phyloP scores from a whole-genome alignment of 1,284 basidiomycete species.

The Cystobasidium slooffiae region DNA sequence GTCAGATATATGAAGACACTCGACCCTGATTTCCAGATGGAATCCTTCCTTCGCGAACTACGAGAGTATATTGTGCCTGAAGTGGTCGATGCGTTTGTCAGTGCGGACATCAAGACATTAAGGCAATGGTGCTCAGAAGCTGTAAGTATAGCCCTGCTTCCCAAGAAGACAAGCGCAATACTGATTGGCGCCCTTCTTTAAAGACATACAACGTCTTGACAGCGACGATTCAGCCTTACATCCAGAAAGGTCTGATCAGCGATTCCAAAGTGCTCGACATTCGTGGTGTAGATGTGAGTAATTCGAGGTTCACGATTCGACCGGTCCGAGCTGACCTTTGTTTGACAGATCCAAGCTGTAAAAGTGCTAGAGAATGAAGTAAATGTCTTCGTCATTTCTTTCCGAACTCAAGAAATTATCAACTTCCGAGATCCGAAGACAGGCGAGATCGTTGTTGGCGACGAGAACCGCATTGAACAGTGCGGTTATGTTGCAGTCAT shows the following conservation, averaged over 20 bases:
- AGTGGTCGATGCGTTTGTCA: slow-evolving; percentile 92
- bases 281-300: slow-evolving; percentile 84
- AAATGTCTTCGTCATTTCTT: slow-evolving; percentile 91
- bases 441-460: slow-evolving; percentile 80
- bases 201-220: slow-evolving; percentile 92
- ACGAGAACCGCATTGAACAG: slow-evolving; percentile 86
- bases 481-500: slow-evolving; percentile 92
- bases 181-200: slow-evolving; percentile 54
- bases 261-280: slow-evolving; percentile 93
- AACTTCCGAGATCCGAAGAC: slow-evolving; percentile 89
- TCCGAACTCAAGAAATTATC: slow-evolving; percentile 90
- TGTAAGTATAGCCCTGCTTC: slow-evolving; percentile 62
- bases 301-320: background rate
- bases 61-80: slow-evolving; percentile 98
- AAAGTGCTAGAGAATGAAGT: slow-evolving; percentile 86
- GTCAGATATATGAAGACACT: slow-evolving; percentile 81
- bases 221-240: slow-evolving; percentile 95
- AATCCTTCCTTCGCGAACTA: slow-evolving; percentile 84
- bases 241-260: slow-evolving; percentile 83
- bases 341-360: slow-evolving; percentile 68
- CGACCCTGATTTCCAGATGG: slow-evolving; percentile 85
- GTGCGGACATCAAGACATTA: slow-evolving; percentile 81
- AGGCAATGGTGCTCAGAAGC: slow-evolving; percentile 95
- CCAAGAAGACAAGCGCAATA: background rate
- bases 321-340: background rate